A percentile compares a stretch with the other conserved stretches of the same genome.
phyloP scores from a whole-genome alignment of 2,329 filamentous ascomycete species.

The Scedosporium dehoogii region DNA sequence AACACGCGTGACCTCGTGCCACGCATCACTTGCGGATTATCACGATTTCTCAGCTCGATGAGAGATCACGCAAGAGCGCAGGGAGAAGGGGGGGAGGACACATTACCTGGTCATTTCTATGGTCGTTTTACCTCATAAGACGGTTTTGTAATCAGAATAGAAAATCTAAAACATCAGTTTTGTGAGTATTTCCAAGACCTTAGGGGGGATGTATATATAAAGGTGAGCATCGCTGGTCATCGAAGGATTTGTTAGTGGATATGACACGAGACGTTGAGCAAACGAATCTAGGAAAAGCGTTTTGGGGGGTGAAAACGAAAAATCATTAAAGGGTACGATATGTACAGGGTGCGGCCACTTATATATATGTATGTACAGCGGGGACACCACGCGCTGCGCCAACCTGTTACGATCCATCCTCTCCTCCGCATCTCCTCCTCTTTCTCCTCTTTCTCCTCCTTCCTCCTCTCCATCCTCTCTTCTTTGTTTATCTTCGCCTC shows the following conservation, averaged over 20 bases:
- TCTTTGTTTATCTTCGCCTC: background rate
- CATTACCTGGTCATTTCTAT: constrained; percentile 1
- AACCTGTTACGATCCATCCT: background rate
- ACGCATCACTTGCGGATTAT: background rate
- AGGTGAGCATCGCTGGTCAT: background rate
- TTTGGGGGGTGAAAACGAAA: background rate
- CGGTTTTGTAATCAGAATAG: background rate
- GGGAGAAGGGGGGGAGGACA: background rate
- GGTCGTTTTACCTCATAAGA: background rate
- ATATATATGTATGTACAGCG: constrained; percentile 1
- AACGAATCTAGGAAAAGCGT: background rate
- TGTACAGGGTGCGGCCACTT: background rate
- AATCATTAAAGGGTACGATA: constrained; percentile 1
- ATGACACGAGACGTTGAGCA: background rate
- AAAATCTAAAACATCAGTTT: background rate
- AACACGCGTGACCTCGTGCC: background rate
- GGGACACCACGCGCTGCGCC: background rate
- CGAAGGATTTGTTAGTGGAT: background rate
- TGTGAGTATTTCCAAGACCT: background rate
- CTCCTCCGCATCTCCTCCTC: background rate
- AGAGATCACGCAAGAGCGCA: background rate
- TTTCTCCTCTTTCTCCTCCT: background rate
- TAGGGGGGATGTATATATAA: background rate
- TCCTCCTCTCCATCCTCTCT: background rate
- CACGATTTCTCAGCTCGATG: background rate